Percentiles rank a stretch among this genome's conserved stretches.
phyloP scores from a whole-genome alignment of 2,329 filamentous ascomycete species.

The Trichoderma polysporum region DNA sequence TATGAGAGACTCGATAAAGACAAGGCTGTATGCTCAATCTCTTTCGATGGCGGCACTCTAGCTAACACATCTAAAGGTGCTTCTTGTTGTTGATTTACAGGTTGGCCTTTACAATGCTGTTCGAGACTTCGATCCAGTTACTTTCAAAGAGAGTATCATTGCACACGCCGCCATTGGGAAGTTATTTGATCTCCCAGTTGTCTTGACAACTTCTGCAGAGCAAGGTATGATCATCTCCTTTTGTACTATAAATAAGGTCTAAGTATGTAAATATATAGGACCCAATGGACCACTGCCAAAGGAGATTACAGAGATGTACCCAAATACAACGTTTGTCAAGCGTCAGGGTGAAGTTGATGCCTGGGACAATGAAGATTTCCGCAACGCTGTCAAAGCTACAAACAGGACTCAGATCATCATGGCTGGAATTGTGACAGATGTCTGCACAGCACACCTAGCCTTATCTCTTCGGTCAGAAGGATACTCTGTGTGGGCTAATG shows the following conservation, averaged over 20 bases:
- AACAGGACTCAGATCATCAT: conserved; percentile 70
- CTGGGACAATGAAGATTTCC: conserved; percentile 73
- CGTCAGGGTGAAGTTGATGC: conserved; percentile 73
- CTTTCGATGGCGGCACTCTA: background rate
- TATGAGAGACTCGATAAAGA: conserved; percentile 20
- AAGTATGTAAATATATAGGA: conserved; percentile 40
- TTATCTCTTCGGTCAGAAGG: conserved; percentile 69
- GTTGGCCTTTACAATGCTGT: conserved; percentile 44
- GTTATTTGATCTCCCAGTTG: conserved; percentile 65
- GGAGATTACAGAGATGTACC: conserved; percentile 51
- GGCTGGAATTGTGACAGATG: conserved; percentile 71
- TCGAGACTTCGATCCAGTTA: conserved; percentile 64
- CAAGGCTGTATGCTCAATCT: background rate
- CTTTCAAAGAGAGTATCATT: conserved; percentile 66
- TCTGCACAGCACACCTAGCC: conserved; percentile 72
- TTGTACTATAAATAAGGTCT: background rate
- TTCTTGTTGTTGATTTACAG: conserved; percentile 41
- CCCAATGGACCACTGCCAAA: conserved; percentile 67
- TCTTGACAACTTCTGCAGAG: conserved; percentile 70
- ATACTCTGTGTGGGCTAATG: conserved; percentile 72
- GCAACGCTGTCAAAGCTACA: conserved; percentile 61
- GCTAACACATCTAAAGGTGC: conserved; percentile 27
- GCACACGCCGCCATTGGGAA: conserved; percentile 63
- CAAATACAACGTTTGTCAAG: conserved; percentile 62
- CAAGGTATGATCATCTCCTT: conserved; percentile 34